Evolutionary conservation across 192 early-diverging fungal genomes (phyloP).

Genomic region (Hyaloraphidium curvatum): DNA sequence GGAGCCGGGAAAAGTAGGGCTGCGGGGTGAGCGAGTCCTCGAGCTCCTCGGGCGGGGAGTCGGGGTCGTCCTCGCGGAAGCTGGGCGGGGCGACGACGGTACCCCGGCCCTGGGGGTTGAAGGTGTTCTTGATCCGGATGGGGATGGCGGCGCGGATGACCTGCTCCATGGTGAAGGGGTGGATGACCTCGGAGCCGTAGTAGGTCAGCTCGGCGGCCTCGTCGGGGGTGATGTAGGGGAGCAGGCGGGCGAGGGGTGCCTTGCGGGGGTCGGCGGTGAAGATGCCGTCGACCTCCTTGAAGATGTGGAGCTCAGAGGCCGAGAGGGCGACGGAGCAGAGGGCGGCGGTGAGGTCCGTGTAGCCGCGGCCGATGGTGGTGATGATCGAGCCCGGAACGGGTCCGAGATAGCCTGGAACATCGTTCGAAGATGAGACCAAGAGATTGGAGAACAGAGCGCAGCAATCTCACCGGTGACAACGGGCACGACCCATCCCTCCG

Average conservation of each 20-base stretch:
- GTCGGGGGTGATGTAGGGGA: slow-evolving; percentile 88
- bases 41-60: not conserved
- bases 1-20: not conserved
- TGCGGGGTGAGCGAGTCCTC: not conserved
- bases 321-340: slow-evolving; percentile 72
- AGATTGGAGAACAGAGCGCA: not conserved
- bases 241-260: slow-evolving; percentile 60
- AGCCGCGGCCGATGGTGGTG: slow-evolving; percentile 83
- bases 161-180: slow-evolving; percentile 99
- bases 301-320: slow-evolving; percentile 89
- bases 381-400: slow-evolving; percentile 85
- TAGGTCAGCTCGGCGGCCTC: slow-evolving; percentile 97
- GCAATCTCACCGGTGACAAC: slow-evolving; percentile 52
- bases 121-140: slow-evolving; percentile 97
- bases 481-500: too few relatives aligned
- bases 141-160: slow-evolving; percentile 91
- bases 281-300: slow-evolving; percentile 99
- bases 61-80: slow-evolving; percentile 5
- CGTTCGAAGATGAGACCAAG: not conserved
- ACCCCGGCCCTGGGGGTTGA: slow-evolving; percentile 76
- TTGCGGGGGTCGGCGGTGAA: slow-evolving; percentile 98
- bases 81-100: slow-evolving; percentile 85
- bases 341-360: slow-evolving; percentile 94
- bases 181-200: slow-evolving; percentile 85
- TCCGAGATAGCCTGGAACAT: slow-evolving; percentile 69